Evolutionary conservation across 768 basidiomycete species (phyloP), one percentile per base, ranked within the genome.

Genomic region (Pleurotus citrinopileatus): DNA sequence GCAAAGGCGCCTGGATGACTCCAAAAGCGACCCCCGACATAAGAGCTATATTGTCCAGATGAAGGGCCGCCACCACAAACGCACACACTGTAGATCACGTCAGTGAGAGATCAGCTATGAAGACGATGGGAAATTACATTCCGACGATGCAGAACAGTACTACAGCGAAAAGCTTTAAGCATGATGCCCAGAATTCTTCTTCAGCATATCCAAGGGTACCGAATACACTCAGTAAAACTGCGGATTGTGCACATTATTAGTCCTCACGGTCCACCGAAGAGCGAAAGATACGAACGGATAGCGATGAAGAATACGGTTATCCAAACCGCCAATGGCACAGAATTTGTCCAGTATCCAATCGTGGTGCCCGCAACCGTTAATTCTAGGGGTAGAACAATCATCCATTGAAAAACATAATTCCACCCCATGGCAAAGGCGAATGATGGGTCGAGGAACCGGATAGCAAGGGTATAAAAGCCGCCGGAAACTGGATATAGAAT

Each of bases 121-220:
- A 20, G 37, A 47, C 40, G 12, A 26, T 0, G 12, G 17, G 12
- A 4, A 66, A 72, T 56, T 60, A 76, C 74, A 77, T 57, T 42
- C 73, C 74, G 20, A 78, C 73, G 64, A 78, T 69, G 51, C 76
- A 64, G 63, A 78, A 76, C 67, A 78, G 73, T 1, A 76, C 62
- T 34, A 75, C 73, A 3, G 75, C 74, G 44, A 76, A 54, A 20
- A 78, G 67, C 63, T 77, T 78, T n/a, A 78, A 63, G 56, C 70
- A 73, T 26, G 76, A 76, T n/a, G 75, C 73, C 76, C 76, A 78
- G 56, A 76, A 78, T 50, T 76, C 75, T 65, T 76, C 76, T 60
- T 78, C 76, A 0, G 76, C 75, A 48, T 69, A 78, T 9, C 75
- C 75, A 9, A 78, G 70, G 10, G 76, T 76, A 54, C 75, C 76